Evolutionary conservation across 495 filamentous ascomycete genomes (phyloP), one percentile per base, ranked within the genome.

Genomic region (Trichoderma gamsii): DNA sequence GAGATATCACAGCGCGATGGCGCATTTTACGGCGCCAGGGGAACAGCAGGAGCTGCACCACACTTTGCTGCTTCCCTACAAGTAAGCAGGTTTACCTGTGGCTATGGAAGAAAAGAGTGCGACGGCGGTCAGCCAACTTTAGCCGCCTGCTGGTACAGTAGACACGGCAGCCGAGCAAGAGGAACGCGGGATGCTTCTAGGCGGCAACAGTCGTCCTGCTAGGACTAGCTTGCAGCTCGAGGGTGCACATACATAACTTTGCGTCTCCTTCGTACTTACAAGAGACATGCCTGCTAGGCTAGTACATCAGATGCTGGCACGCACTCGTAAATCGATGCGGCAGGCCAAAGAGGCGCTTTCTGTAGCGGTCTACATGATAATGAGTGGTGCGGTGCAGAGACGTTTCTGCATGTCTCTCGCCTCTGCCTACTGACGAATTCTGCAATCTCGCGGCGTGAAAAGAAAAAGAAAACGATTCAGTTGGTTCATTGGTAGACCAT

Each of bases 291-390:
- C 29, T 29, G 29, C 29, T 29, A 59, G 52, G 52, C 21, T 12
- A 13, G 21, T 18, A 27, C 18, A 59, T 27, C 15, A 23, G 49
- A 52, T 52, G 49, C 49, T 23, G n/a, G 49, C 15, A 21, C n/a
- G 21, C 7, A n/a, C 7, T 25, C 6, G 29, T 29, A 29, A 21
- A 21, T 32, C 32, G 56, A 61, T 32, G 56, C 23, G 16, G 56
- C 27, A 61, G 56, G 27, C 56, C 27, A 32, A 32, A 61, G 56
- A 27, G 56, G 27, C 56, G 25, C 56, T 61, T 49, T 52, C 49
- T 52, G 49, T 52, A 52, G 49, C 18, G n/a, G 49, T 52, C 49
- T 52, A n/a, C 49, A 52, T 6, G 5, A 23, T 52, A n/a, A 29
- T 29, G 29, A 29, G 8, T 52, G 49, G 49, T 9, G 25, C 49